A percentile compares a stretch with the other conserved stretches of the same genome.
These are phyloP conservation scores for Salicornia ramosissima DNA, from an alignment of 148 eudicot genomes.

Conservation along the genomic window DNA sequence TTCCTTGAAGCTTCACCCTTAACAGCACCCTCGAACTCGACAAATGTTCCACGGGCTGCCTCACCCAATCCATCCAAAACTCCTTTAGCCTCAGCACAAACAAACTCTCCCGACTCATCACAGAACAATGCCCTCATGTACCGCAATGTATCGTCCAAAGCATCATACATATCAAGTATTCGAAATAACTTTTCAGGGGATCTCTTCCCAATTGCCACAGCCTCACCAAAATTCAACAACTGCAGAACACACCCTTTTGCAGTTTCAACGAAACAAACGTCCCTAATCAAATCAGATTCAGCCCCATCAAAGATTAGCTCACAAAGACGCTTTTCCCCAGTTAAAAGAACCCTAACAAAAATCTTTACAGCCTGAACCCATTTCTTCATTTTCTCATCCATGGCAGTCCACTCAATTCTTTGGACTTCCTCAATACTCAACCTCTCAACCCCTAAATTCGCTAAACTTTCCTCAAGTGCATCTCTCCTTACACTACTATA, in stretches of 20 bases:
- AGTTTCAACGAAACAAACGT: constrained; percentile 76
- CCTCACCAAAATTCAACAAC: constrained; percentile 81
- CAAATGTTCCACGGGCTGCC: constrained; percentile 69
- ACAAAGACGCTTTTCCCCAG: constrained; percentile 62
- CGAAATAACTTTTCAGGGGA: constrained; percentile 80
- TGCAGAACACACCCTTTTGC: constrained; percentile 71
- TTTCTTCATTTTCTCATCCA: constrained; percentile 81
- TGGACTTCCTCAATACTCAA: constrained; percentile 85
- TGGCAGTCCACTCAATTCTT: constrained; percentile 57
- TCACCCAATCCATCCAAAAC: constrained; percentile 66
- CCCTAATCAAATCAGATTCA: constrained; percentile 47
- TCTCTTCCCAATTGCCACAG: constrained; percentile 65
- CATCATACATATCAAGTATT: constrained; percentile 89
- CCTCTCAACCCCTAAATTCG: constrained; percentile 59
- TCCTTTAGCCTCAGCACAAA: constrained; percentile 57
- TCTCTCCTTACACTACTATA: constrained; percentile 58
- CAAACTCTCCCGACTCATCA: constrained; percentile 57
- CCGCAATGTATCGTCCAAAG: constrained; percentile 47
- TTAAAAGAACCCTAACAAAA: constrained; percentile 50
- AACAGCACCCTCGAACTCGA: constrained; percentile 84
- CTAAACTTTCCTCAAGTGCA: constrained; percentile 63
- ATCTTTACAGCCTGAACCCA: constrained; percentile 76
- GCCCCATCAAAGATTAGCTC: constrained; percentile 55
- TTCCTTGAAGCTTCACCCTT: constrained; percentile 58
- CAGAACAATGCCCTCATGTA: constrained; percentile 52